phyloP scores from a whole-genome alignment of 345 rosid species.

The Syzygium aqueum region DNA sequence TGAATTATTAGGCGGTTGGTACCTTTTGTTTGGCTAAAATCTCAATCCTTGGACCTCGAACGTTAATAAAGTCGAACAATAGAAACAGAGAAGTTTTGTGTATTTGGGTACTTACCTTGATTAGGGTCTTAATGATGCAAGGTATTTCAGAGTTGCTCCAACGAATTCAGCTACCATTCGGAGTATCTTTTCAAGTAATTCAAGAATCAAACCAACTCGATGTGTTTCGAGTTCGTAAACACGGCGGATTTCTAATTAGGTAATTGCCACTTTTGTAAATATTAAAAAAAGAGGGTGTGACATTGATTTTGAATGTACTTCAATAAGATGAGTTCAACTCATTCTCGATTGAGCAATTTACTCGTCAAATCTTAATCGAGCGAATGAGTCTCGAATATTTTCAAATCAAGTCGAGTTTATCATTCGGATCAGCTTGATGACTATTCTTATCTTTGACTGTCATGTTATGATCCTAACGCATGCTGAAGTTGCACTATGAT shows the following conservation, averaged over 20 bases:
- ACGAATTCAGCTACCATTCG: background rate
- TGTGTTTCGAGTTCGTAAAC: background rate
- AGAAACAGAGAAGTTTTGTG: background rate
- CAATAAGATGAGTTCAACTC: background rate
- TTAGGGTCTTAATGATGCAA: background rate
- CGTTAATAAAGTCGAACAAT: background rate
- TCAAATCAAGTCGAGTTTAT: background rate
- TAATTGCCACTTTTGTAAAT: background rate
- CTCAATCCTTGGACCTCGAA: background rate
- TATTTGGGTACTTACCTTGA: background rate
- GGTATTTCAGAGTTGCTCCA: background rate
- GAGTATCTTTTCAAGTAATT: background rate
- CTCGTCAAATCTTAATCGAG: background rate
- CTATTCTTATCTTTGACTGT: background rate
- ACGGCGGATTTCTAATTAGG: background rate
- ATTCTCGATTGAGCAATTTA: background rate
- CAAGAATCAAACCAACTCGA: background rate
- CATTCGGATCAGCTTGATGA: background rate
- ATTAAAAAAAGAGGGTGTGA: rapidly evolving
- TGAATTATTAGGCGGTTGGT: background rate
- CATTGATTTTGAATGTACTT: background rate
- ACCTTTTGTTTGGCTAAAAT: background rate
- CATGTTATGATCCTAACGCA: background rate
- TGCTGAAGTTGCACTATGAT: background rate
- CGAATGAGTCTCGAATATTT: background rate